A percentile compares a stretch with the other conserved stretches of the same genome.
Conservation (phyloP, 2,329 filamentous ascomycete genomes). For the Pseudomassariella vexata region DNA sequence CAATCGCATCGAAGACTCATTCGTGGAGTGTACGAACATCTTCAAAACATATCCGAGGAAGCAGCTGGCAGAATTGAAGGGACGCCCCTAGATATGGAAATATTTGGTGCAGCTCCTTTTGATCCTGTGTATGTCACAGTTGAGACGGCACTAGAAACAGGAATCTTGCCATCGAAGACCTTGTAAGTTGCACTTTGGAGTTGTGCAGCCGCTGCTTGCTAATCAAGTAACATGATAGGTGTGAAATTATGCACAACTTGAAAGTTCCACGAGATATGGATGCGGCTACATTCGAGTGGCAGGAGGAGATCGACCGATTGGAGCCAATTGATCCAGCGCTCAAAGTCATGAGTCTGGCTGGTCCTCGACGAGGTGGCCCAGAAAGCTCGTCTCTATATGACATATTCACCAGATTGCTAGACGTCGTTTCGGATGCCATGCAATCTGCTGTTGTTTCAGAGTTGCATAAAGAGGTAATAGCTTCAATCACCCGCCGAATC, state of each 20-base stretch:
- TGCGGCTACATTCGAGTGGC: slow-evolving; percentile 15
- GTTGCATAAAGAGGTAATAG: slow-evolving; percentile 6
- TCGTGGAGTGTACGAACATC: slow-evolving; percentile 1
- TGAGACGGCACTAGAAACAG: slow-evolving; percentile 5
- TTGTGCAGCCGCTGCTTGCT: background rate
- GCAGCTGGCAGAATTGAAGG: background rate
- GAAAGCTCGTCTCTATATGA: slow-evolving; percentile 14
- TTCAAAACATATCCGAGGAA: slow-evolving; percentile 1
- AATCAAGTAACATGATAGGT: too few relatives aligned
- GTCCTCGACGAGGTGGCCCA: slow-evolving; percentile 9
- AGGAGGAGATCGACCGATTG: slow-evolving; percentile 17
- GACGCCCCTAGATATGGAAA: slow-evolving; percentile 2
- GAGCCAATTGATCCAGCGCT: slow-evolving; percentile 14
- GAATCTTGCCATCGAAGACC: slow-evolving; percentile 12
- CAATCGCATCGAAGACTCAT: slow-evolving; percentile 1
- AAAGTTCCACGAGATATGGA: slow-evolving; percentile 9
- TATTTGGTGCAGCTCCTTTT: slow-evolving; percentile 7
- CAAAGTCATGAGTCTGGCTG: slow-evolving; percentile 12
- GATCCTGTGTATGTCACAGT: slow-evolving; percentile 6
- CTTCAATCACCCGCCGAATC: slow-evolving; percentile 14
- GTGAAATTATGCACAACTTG: slow-evolving; percentile 5
- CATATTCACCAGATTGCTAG: slow-evolving; percentile 11
- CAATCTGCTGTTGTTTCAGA: slow-evolving; percentile 2
- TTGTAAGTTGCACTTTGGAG: slow-evolving; percentile 12
- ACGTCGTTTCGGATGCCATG: slow-evolving; percentile 7